These are phyloP conservation scores for Astragalus membranaceus DNA, from an alignment of 306 rosid genomes.

Conservation along the genomic window DNA sequence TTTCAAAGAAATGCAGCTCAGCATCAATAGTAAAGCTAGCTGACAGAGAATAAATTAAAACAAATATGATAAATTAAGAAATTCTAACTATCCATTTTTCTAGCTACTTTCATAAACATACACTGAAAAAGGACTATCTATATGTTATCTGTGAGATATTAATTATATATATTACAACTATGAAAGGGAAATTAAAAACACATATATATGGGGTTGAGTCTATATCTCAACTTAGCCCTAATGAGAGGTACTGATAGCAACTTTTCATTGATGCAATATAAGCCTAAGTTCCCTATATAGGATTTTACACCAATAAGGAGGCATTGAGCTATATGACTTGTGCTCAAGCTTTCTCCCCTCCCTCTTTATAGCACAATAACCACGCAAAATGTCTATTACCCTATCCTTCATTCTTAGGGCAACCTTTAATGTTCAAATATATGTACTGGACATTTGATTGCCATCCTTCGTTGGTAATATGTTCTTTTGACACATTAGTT, in stretches of 20 bases:
- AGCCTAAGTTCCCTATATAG: conserved; percentile 46
- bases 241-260: conserved; percentile 40
- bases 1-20: neutral
- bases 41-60: neutral
- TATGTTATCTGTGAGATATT: conserved; percentile 27
- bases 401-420: conserved; percentile 33
- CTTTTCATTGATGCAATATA: conserved; percentile 41
- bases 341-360: conserved; percentile 6
- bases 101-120: neutral
- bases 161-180: conserved; percentile 5
- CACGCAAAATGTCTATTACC: conserved; percentile 35
- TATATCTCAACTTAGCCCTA: conserved; percentile 44
- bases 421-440: conserved; percentile 37
- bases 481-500: neutral
- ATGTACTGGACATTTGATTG: conserved; percentile 32
- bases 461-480: conserved; percentile 27
- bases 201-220: conserved; percentile 36
- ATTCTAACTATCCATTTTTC: neutral
- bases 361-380: conserved; percentile 24
- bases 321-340: conserved; percentile 25
- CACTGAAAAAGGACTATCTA: conserved; percentile 41
- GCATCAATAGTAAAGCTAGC: conserved; percentile 3
- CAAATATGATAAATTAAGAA: neutral
- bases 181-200: conserved; percentile 45
- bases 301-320: conserved; percentile 31